phyloP scores from a whole-genome alignment of 345 rosid species.

The Anacardium occidentale region DNA sequence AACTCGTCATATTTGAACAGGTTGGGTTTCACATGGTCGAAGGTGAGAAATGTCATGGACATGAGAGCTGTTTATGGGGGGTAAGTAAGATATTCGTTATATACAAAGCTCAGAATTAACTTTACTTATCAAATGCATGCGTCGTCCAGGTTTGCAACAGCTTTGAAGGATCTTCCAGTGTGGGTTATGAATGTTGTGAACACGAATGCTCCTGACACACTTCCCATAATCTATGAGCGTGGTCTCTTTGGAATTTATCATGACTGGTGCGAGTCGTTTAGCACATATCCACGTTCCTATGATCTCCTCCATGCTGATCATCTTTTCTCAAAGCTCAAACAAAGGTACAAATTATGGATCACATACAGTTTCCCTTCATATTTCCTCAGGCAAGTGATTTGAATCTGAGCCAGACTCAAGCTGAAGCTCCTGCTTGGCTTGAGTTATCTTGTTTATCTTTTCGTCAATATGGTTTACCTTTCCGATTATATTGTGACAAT shows the following conservation, averaged over 20 bases:
- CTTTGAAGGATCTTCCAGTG: slow-evolving; percentile 62
- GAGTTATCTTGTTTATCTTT: no score
- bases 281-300: slow-evolving; percentile 77
- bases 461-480: no score
- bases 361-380: not conserved
- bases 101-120: no score
- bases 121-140: not conserved
- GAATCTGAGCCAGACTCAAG: no score
- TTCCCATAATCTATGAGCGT: slow-evolving; percentile 85
- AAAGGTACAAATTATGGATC: slow-evolving; percentile 37
- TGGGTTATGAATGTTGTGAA: slow-evolving; percentile 91
- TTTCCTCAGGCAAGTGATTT: no score
- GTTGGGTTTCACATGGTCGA: slow-evolving; percentile 78
- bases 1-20: slow-evolving; percentile 63
- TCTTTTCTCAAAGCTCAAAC: slow-evolving; percentile 78
- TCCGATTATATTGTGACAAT: not conserved
- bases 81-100: slow-evolving; percentile 30
- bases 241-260: slow-evolving; percentile 91
- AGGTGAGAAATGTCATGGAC: slow-evolving; percentile 89
- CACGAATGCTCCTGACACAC: slow-evolving; percentile 77
- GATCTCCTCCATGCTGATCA: slow-evolving; percentile 93
- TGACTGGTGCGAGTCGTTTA: slow-evolving; percentile 94
- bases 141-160: slow-evolving; percentile 74
- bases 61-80: slow-evolving; percentile 96
- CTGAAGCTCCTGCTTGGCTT: no score